Conservation (phyloP, 2,329 filamentous ascomycete species). For the Nothophaeocryptopus gaeumannii region DNA sequence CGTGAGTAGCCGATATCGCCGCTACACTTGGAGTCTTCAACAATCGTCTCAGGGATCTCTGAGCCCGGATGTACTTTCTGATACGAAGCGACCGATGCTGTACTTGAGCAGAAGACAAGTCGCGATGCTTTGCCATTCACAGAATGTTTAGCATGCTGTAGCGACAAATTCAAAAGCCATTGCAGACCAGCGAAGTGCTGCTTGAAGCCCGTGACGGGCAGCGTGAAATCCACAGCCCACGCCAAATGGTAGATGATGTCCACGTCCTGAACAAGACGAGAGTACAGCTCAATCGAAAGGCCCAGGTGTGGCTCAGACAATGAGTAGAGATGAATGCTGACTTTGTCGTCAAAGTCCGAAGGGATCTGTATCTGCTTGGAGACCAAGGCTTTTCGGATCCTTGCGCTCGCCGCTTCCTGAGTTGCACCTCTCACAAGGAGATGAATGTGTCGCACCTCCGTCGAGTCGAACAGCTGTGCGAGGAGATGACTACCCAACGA, state of each 20-base stretch:
- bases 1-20: constrained; percentile 54
- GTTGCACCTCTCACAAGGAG: constrained; percentile 56
- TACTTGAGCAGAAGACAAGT: constrained; percentile 51
- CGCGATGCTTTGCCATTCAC: constrained; percentile 20
- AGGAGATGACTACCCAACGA: constrained; percentile 53
- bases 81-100: constrained; percentile 42
- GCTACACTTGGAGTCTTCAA: constrained; percentile 43
- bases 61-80: constrained; percentile 36
- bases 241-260: constrained; percentile 61
- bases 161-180: constrained; percentile 50
- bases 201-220: constrained; percentile 53
- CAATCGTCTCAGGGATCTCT: constrained; percentile 44
- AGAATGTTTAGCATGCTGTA: constrained; percentile 27
- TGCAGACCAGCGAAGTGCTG: constrained; percentile 51
- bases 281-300: constrained; percentile 43
- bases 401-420: constrained; percentile 41
- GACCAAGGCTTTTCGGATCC: constrained; percentile 47
- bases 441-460: constrained; percentile 48
- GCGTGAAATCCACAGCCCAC: constrained; percentile 64
- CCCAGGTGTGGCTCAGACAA: constrained; percentile 52
- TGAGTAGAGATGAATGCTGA: constrained; percentile 49
- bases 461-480: constrained; percentile 41
- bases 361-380: constrained; percentile 36
- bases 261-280: constrained; percentile 41
- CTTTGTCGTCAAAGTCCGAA: constrained; percentile 34